Percentiles rank a stretch among this genome's conserved stretches.
Conservation (phyloP, 305 asterid species). For the Solanum aculeatissimum region DNA sequence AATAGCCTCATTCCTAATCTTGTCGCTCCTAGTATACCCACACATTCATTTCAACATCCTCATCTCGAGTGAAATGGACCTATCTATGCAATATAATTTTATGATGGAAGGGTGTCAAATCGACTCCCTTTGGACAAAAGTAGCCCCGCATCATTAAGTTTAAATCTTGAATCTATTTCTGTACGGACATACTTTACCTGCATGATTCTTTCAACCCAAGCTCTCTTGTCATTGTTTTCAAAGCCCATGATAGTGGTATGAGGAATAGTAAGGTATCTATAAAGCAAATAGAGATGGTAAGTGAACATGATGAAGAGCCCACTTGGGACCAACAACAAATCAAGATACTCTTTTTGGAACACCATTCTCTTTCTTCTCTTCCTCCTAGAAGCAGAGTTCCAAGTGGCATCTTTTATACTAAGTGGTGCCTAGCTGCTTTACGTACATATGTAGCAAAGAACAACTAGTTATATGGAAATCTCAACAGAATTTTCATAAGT, state of each 20-base stretch:
- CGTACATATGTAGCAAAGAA: background rate
- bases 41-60: no score
- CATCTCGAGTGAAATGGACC: background rate
- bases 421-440: background rate
- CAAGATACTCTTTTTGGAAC: slow-evolving; percentile 42
- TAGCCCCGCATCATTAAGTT: background rate
- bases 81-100: background rate
- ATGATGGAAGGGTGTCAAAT: background rate
- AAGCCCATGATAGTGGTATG: slow-evolving; percentile 69
- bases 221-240: slow-evolving; percentile 54
- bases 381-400: background rate
- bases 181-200: slow-evolving; percentile 16
- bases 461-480: background rate
- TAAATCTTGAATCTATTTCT: background rate
- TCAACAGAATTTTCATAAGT: background rate
- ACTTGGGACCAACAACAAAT: slow-evolving; percentile 47
- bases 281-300: slow-evolving; percentile 49
- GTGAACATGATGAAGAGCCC: slow-evolving; percentile 43
- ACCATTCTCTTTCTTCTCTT: slow-evolving; percentile 4
- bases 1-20: no score
- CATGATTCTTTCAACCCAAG: slow-evolving; percentile 56
- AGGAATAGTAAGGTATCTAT: slow-evolving; percentile 54
- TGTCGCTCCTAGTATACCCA: no score
- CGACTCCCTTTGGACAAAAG: background rate
- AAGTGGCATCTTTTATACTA: background rate